Evolutionary conservation across 306 rosid species (phyloP), one percentile per base, ranked within the genome.

Genomic region (Sindora glabra): DNA sequence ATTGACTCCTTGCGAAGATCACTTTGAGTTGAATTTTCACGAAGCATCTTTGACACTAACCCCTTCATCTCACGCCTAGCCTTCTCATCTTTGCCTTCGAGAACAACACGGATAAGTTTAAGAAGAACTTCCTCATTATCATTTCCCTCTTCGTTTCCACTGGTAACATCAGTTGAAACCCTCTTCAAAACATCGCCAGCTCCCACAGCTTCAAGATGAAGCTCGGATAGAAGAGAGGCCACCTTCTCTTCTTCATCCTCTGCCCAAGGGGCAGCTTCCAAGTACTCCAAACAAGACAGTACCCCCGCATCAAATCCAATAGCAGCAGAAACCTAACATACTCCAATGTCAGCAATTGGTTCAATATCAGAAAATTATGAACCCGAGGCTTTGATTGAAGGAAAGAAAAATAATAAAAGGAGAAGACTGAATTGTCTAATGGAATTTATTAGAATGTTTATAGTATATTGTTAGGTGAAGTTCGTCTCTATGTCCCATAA

Each of bases 181-280:
- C 97, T 82, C 74, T 89, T 89, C 48, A 89, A 77, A 79, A 94
- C 99, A 27, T 94, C 95, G 70, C 87, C 90, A 8, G 95, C 95
- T 47, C 94, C 95, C 49, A 75, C 85, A 19, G 89, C 72, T 70
- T 94, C 99, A 48, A 94, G 95, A 48, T 77, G 94, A 21, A 94
- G 99, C 81, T 89, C 99, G 0, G 95, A 84, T 36, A 94, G 68
- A 8, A 94, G 73, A 0, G 97, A 78, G 4, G 99, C 95, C 77
- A 89, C 97, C 64, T 94, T 94, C 80, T 94, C 97, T 66, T 94
- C 99, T 72, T 94, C 99, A 53, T 94, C 99, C 80, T 94, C 99
- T 0, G 87, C 90, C 99, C 99, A 89, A 0, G 97, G 97, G 3
- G 97, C 97, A 0, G 99, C 99, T 79, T 94, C 99, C 73, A 94